Evolutionary conservation across 305 asterid genomes (phyloP).

Genomic region (Solanum hybrid): DNA sequence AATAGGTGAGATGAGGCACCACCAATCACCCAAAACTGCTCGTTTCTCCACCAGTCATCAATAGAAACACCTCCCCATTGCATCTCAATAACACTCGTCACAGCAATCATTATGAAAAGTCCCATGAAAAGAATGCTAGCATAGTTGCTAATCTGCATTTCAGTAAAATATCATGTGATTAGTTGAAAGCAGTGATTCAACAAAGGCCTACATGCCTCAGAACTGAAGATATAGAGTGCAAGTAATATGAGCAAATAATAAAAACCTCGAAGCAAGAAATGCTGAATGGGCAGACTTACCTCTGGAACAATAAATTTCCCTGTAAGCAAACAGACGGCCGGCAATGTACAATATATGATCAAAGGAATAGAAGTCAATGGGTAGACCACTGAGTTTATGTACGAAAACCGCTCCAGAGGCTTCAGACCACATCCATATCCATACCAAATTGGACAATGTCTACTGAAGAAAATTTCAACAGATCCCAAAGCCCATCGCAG

Average conservation of each 20-base stretch:
- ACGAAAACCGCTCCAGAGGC: slow-evolving; percentile 85
- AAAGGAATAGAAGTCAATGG: slow-evolving; percentile 86
- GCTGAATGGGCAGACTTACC: slow-evolving; percentile 28
- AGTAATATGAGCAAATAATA: neutral
- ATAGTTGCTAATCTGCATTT: slow-evolving; percentile 76
- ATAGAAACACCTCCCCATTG: slow-evolving; percentile 87
- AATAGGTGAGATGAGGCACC: slow-evolving; percentile 84
- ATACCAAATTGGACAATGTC: slow-evolving; percentile 96
- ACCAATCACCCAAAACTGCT: slow-evolving; percentile 99
- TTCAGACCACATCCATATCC: slow-evolving; percentile 91
- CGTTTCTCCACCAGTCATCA: slow-evolving; percentile 94
- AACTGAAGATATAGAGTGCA: neutral
- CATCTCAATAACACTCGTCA: slow-evolving; percentile 75
- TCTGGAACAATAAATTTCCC: slow-evolving; percentile 89
- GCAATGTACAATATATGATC: slow-evolving; percentile 76
- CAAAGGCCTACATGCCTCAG: neutral
- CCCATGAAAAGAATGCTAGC: slow-evolving; percentile 84
- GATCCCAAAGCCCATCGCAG: slow-evolving; percentile 99
- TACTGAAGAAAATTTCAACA: slow-evolving; percentile 80
- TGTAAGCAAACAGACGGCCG: slow-evolving; percentile 88
- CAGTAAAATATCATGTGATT: neutral
- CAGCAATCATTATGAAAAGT: slow-evolving; percentile 70
- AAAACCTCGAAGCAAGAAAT: neutral
- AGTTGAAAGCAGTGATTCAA: neutral
- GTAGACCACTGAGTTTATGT: slow-evolving; percentile 78